Base-by-base conservation (phyloP, 1,139 yeast genomes). In the Geotrichum phurueaensis region DNA sequence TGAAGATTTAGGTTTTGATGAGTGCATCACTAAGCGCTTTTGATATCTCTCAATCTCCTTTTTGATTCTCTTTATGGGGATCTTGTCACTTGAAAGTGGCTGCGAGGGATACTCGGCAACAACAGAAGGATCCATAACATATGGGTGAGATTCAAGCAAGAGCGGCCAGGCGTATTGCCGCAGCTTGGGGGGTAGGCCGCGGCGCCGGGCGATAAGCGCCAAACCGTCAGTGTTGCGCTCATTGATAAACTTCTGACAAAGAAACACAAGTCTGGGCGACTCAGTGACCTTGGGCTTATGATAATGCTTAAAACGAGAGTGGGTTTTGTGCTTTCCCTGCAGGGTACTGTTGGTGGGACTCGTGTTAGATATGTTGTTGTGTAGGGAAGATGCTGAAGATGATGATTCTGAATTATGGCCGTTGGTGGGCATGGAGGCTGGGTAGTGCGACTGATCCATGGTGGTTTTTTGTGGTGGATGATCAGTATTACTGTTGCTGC, bases 131-230 rank as follows among this genome's bases (percentile, higher is more conserved):
- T 84, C 79, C 52, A 84, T 74, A 18, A 90, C 96, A 76, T 86
- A 88, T 0, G 97, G 97, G 72, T 92, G 97, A 67, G 84, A 84
- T 66, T 85, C 85, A 63, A 92, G 74, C 58, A 92, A 73, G 9
- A 89, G 76, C 1, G 97, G 97, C 97, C 97, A 92, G 12, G 89
- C 87, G 63, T 82, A 79, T 66, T 83, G 85, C 63, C 98, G 79
- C 60, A 90, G 77, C 64, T 85, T 82, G 0, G 96, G 96, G 0
- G 97, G 97, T 29, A 91, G 78, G 1, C 98, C 97, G 64, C 84
- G 80, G 67, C 87, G 92, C 64, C 97, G 79, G 2, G 96, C 92
- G 18, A 92, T 76, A 64, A 85, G 78, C 0, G 97, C 96, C 57
- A 92, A 75, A 1, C 88, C 89, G 55, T 84, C 84, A 60, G 83